These are phyloP conservation scores for Corrigiola litoralis DNA, from an alignment of 179 eudicot genomes.

Conservation along the genomic window DNA sequence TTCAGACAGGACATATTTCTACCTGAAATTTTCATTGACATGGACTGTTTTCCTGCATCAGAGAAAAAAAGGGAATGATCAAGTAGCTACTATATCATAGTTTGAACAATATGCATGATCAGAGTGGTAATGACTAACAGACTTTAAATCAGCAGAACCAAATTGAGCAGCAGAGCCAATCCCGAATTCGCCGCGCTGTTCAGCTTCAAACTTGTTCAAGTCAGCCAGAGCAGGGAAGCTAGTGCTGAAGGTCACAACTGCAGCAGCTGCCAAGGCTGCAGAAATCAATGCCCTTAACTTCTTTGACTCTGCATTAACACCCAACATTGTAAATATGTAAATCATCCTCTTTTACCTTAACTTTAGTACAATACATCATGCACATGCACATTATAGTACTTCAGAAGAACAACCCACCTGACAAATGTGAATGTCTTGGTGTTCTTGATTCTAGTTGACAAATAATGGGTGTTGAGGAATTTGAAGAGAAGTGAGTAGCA, in stretches of 20 bases:
- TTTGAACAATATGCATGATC: too few relatives aligned
- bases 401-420: neutral
- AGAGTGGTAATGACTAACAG: neutral
- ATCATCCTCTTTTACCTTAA: neutral
- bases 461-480: conserved; percentile 5
- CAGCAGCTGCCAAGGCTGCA: conserved; percentile 60
- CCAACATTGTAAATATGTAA: too few relatives aligned
- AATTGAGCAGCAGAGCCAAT: conserved; percentile 94
- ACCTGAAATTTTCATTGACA: conserved; percentile 92
- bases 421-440: neutral
- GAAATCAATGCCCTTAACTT: conserved; percentile 49
- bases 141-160: conserved; percentile 91
- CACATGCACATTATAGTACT: too few relatives aligned
- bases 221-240: conserved; percentile 64
- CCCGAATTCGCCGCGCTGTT: conserved; percentile 76
- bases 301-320: conserved; percentile 36
- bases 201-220: conserved; percentile 84
- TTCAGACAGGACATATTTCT: neutral
- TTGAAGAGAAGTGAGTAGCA: neutral
- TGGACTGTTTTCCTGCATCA: conserved; percentile 87
- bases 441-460: conserved; percentile 7
- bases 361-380: too few relatives aligned
- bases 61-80: too few relatives aligned
- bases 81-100: too few relatives aligned
- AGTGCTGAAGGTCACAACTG: conserved; percentile 44